Evolutionary conservation across 2,329 filamentous ascomycete species (phyloP), one percentile per base, ranked within the genome.

Genomic region (Zarea fungicola): DNA sequence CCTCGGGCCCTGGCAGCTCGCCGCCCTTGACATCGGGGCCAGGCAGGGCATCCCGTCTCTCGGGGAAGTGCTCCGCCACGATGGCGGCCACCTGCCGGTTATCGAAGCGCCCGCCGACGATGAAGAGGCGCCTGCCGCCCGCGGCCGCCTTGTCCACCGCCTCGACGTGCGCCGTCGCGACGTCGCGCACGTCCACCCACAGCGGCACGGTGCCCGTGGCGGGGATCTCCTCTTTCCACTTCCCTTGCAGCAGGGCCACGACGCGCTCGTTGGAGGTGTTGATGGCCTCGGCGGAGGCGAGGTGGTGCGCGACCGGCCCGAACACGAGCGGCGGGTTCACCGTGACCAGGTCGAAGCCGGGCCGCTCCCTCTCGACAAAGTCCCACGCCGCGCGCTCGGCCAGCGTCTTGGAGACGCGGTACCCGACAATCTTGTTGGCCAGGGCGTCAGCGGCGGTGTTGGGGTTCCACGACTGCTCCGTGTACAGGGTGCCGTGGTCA

Each of bases 151-250:
- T 60, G 62, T 79, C 76, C 44, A 80, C 61, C 3, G 77, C 77
- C 41, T 66, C 63, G 18, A 81, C 62, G 56, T 82, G 78, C 7
- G 76, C 77, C 39, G 57, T 56, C 1, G 78, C 78, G 0, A 76
- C 71, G 56, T 82, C 78, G 22, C 78, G 69, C 28, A 81, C 78
- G 58, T 82, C 78, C 31, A 80, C 66, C 72, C 73, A 81, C 47
- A 75, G 64, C 34, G 65, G 63, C 46, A 71, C 65, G 7, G 60
- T 62, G 11, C 69, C 71, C 10, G 65, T 67, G 1, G 64, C 44
- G 5, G 75, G 69, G 44, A 80, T 65, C 28, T 56, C 59, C 26
- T 59, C 55, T 60, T 70, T 73, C 72, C 74, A 80, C 40, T 68
- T 65, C 48, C 80, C 77, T 13, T 62, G 60, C n/a, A 81, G 63